Evolutionary conservation across 2,329 filamentous ascomycete species (phyloP).

Genomic region (Aspergillus eucalypticola): DNA sequence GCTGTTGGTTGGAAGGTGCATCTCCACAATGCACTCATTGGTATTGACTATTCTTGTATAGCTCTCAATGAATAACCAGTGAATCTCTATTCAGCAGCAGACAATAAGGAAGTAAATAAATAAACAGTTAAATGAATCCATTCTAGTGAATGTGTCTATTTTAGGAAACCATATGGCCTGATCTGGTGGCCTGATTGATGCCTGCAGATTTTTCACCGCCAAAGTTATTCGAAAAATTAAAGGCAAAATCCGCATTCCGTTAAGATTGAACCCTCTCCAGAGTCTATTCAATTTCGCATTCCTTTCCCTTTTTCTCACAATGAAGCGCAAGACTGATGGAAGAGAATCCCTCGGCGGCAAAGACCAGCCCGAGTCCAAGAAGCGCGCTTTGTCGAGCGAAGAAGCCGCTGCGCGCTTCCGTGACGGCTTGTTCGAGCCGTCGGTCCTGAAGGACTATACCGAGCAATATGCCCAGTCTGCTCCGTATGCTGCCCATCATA

Average conservation of each 20-base stretch:
- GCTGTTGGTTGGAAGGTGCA: no score
- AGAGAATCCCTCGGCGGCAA: conserved; percentile 32
- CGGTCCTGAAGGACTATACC: conserved; percentile 46
- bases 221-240: conserved; percentile 8
- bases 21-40: no score
- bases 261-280: background rate
- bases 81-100: no score
- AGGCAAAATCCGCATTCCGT: conserved; percentile 11
- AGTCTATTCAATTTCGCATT: background rate
- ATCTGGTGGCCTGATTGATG: conserved; percentile 21
- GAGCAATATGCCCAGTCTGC: conserved; percentile 44
- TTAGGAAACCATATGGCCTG: conserved; percentile 17
- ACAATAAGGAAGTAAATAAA: no score
- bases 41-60: background rate
- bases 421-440: conserved; percentile 45
- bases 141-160: background rate
- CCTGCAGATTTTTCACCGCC: conserved; percentile 22
- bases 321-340: conserved; percentile 48
- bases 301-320: conserved; percentile 21
- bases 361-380: conserved; percentile 40
- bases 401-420: conserved; percentile 45
- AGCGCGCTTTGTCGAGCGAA: conserved; percentile 41
- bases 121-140: no score
- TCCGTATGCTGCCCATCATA: conserved; percentile 37
- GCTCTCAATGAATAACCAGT: background rate